Conservation (phyloP, 2,329 filamentous ascomycete genomes). For the Diaporthe australafricana region DNA sequence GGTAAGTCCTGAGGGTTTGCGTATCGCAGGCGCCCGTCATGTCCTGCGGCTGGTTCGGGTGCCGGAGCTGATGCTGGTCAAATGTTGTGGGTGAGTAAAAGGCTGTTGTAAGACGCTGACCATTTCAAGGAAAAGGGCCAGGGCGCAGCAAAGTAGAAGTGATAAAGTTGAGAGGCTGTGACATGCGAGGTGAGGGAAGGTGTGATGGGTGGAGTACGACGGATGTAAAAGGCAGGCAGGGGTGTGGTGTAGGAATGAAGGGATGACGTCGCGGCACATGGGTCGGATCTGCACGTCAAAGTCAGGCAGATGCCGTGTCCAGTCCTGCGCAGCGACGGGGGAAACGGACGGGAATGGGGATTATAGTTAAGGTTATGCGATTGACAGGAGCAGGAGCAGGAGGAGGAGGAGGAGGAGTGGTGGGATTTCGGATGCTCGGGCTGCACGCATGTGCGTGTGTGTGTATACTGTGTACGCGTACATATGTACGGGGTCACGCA, state of each 20-base stretch:
- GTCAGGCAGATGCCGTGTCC: neutral
- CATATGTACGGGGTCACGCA: neutral
- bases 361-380: too few species aligned
- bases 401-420: too few species aligned
- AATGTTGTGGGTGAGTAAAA: neutral
- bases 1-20: slow-evolving; percentile 79
- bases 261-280: slow-evolving; percentile 30
- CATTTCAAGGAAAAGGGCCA: neutral
- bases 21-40: slow-evolving; percentile 70
- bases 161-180: neutral
- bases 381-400: too few species aligned
- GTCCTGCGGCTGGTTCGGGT: slow-evolving; percentile 36
- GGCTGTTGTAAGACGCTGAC: neutral
- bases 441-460: too few species aligned
- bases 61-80: neutral
- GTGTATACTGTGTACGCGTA: neutral
- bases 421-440: too few species aligned
- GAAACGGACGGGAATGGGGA: neutral
- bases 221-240: neutral
- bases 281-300: slow-evolving; percentile 21
- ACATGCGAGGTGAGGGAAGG: neutral
- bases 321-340: neutral
- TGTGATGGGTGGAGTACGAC: neutral
- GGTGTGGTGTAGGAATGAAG: neutral
- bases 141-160: neutral